Evolutionary conservation across 2,329 filamentous ascomycete genomes (phyloP).

Genomic region (Aspergillus sp.): DNA sequence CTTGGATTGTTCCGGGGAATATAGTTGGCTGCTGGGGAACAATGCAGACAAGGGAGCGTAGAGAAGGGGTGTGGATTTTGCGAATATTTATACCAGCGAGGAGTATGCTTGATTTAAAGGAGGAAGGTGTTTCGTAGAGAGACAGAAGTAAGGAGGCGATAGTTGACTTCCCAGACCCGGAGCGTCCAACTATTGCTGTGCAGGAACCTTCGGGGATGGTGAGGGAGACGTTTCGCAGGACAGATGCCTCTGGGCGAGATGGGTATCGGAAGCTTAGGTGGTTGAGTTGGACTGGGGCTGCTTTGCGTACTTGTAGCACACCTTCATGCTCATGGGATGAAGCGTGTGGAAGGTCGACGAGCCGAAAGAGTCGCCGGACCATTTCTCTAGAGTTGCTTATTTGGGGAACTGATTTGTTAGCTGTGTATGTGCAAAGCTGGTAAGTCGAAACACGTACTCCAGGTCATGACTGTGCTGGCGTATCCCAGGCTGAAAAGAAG

Average conservation of each 20-base stretch:
- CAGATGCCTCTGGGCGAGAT: slow-evolving; percentile 49
- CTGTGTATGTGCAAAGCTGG: neutral
- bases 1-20: slow-evolving; percentile 22
- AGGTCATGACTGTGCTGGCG: slow-evolving; percentile 66
- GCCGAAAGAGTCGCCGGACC: slow-evolving; percentile 69
- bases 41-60: slow-evolving; percentile 64
- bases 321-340: slow-evolving; percentile 60
- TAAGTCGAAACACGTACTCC: slow-evolving; percentile 42
- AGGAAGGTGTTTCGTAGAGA: slow-evolving; percentile 57
- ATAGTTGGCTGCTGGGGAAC: slow-evolving; percentile 68
- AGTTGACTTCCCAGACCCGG: slow-evolving; percentile 90
- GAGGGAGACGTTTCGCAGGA: slow-evolving; percentile 68
- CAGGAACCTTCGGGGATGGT: slow-evolving; percentile 62
- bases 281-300: slow-evolving; percentile 58
- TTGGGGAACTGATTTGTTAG: slow-evolving; percentile 62
- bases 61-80: slow-evolving; percentile 58
- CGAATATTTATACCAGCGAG: slow-evolving; percentile 55
- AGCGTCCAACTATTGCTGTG: slow-evolving; percentile 77
- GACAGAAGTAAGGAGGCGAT: slow-evolving; percentile 72
- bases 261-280: slow-evolving; percentile 73
- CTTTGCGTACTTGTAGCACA: slow-evolving; percentile 40
- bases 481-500: slow-evolving; percentile 81
- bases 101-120: slow-evolving; percentile 48
- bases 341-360: slow-evolving; percentile 60
- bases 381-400: slow-evolving; percentile 72